Evolutionary conservation across 352 stramenopile species (phyloP).

Genomic region (Saprolegnia diclina): DNA sequence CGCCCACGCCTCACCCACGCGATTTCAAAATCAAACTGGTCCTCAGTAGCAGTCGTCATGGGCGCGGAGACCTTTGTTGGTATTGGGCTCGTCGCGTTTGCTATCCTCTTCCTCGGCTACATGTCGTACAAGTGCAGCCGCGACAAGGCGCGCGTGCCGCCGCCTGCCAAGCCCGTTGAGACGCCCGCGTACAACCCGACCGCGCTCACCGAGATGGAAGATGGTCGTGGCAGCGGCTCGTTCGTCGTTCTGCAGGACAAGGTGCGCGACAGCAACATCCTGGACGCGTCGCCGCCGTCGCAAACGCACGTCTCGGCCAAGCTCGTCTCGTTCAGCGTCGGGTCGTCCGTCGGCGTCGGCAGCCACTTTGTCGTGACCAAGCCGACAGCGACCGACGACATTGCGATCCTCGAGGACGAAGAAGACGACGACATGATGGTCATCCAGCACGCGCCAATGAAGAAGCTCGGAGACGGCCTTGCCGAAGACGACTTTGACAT

Average conservation of each 20-base stretch:
- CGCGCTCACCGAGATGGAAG: slow-evolving; percentile 1
- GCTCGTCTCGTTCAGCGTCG: neutral
- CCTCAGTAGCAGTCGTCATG: neutral
- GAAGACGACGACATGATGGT: slow-evolving; percentile 26
- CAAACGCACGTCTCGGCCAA: slow-evolving; percentile 3
- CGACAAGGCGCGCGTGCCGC: neutral
- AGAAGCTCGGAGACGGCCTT: neutral
- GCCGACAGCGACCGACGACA: neutral
- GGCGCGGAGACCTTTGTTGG: slow-evolving; percentile 5
- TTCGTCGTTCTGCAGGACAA: slow-evolving; percentile 12
- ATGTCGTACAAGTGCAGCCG: slow-evolving; percentile 5
- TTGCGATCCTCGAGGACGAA: slow-evolving; percentile 25
- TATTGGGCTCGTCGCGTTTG: slow-evolving; percentile 14
- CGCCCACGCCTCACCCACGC: slow-evolving; percentile 1
- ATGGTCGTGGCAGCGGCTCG: neutral
- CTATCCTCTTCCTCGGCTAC: neutral
- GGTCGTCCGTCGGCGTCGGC: neutral
- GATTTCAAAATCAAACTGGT: slow-evolving; percentile 9
- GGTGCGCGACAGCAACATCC: slow-evolving; percentile 5
- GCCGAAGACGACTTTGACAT: slow-evolving; percentile 19
- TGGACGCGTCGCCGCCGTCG: neutral
- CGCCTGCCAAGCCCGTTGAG: neutral
- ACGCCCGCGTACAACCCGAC: slow-evolving; percentile 2
- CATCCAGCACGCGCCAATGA: neutral
- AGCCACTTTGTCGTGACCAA: slow-evolving; percentile 1